Evolutionary conservation across 2,329 filamentous ascomycete species (phyloP), one percentile per base, ranked within the genome.

Genomic region (Teratosphaeria nubilosa): DNA sequence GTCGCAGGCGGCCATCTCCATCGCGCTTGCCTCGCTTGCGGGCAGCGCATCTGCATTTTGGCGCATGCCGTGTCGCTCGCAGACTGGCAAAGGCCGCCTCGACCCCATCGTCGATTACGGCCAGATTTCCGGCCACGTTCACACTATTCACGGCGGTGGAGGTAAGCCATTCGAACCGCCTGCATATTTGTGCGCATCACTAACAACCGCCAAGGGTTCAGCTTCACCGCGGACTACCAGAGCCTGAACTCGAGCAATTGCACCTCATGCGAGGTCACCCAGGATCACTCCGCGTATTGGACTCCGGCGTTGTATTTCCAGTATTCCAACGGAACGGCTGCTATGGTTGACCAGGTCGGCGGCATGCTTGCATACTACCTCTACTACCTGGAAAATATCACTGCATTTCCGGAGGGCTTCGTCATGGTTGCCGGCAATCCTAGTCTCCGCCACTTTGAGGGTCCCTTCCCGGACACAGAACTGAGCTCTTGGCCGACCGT

Each of bases 301-400:
- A 83, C 85, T 56, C 91, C 91, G 0, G 75, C 82, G 1, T 70
- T 95, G 62, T 91, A 92, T 76, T 96, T 95, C 73, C 74, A 85
- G 69, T 82, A 91, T 67, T 68, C 74, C 13, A 86, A 88, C 64
- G 83, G 86, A 58, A 77, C 84, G 58, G 83, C 83, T 55, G 82
- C 88, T 66, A 72, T 88, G 58, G 88, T 95, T 52, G 74, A 80
- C 1, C 85, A 94, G 70, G 82, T 87, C 55, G 90, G 90, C 61
- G 90, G 91, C 62, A 90, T 95, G 83, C 84, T 95, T 69, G 87
- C 86, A 16, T 96, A 97, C 80, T 96, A 96, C 74, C 84, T 95
- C 53, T 83, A 90, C 11, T 85, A 87, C 68, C 80, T 83, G 52
- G 80, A 80, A 9, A 75, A 80, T 51, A 73, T 95, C 59, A 81